These are phyloP conservation scores for Camelina hispida DNA, from an alignment of 345 rosid species.

Conservation along the genomic window DNA sequence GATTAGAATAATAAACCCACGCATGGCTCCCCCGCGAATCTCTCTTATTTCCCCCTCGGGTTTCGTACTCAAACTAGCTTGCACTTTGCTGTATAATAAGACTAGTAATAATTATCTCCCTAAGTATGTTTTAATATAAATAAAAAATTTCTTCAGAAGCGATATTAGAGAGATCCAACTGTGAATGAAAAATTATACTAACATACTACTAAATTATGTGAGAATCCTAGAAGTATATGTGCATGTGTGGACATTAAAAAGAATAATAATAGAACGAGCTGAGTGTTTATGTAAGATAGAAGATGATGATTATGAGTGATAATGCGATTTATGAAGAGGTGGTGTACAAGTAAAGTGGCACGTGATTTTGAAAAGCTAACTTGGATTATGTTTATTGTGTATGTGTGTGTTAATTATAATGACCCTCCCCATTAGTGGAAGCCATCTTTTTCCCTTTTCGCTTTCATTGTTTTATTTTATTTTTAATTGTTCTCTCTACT, in stretches of 20 bases:
- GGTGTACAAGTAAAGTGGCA: slow-evolving; percentile 45
- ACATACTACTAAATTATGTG: neutral
- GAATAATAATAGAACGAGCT: neutral
- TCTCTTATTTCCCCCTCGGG: slow-evolving; percentile 60
- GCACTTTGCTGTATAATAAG: slow-evolving; percentile 45
- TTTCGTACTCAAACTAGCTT: slow-evolving; percentile 39
- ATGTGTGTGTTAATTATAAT: slow-evolving; percentile 7
- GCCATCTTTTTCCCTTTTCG: slow-evolving; percentile 28
- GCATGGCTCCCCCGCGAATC: slow-evolving; percentile 86
- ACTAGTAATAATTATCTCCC: slow-evolving; percentile 5
- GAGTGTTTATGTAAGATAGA: slow-evolving; percentile 8
- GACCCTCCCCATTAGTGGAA: slow-evolving; percentile 37
- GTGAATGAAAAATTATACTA: neutral
- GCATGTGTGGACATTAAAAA: slow-evolving; percentile 20
- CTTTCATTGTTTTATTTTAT: neutral
- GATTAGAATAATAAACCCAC: slow-evolving; percentile 65
- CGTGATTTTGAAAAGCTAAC: slow-evolving; percentile 38
- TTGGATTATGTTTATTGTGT: slow-evolving; percentile 28
- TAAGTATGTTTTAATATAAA: neutral
- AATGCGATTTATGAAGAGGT: slow-evolving; percentile 42
- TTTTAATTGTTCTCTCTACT: neutral
- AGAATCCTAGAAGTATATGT: neutral
- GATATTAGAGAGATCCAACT: slow-evolving; percentile 1
- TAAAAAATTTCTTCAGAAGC: neutral
- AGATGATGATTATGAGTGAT: slow-evolving; percentile 24